Conservation (phyloP, 2,329 filamentous ascomycete genomes). For the Decorospora gaudefroyi region DNA sequence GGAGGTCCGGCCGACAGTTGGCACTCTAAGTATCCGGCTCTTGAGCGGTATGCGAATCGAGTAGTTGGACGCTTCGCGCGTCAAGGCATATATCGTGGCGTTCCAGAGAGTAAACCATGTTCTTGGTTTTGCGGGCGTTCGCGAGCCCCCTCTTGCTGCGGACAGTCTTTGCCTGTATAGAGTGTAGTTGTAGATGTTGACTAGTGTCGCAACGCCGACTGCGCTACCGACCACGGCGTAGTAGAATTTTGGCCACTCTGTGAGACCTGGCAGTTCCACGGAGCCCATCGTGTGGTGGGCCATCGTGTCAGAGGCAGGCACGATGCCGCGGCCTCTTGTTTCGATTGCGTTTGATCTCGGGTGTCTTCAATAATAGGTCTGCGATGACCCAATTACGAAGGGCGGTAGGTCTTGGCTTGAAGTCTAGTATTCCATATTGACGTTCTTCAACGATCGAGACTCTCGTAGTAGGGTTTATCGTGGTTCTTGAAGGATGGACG, state of each 20-base stretch:
- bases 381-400: too few species aligned
- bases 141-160: constrained; percentile 46
- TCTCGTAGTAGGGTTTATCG: too few species aligned
- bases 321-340: constrained; percentile 11
- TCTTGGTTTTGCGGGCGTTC: constrained; percentile 59
- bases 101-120: constrained; percentile 53
- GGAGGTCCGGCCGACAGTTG: constrained; percentile 46
- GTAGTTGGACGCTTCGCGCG: constrained; percentile 59
- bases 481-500: too few species aligned
- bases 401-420: too few species aligned
- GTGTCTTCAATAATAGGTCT: not conserved
- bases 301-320: constrained; percentile 25
- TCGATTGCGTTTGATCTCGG: constrained; percentile 10
- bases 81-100: constrained; percentile 60
- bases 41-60: constrained; percentile 47
- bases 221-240: constrained; percentile 57
- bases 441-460: too few species aligned
- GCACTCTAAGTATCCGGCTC: constrained; percentile 45
- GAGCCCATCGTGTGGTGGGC: constrained; percentile 40
- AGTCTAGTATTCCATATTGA: too few species aligned
- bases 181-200: constrained; percentile 54
- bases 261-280: constrained; percentile 53
- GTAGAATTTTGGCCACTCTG: constrained; percentile 58
- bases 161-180: constrained; percentile 59
- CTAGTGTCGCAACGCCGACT: constrained; percentile 51